Percentiles rank a stretch among this genome's conserved stretches.
phyloP scores from a whole-genome alignment of 169 alveolate species.

The Toxoplasma gondii region DNA sequence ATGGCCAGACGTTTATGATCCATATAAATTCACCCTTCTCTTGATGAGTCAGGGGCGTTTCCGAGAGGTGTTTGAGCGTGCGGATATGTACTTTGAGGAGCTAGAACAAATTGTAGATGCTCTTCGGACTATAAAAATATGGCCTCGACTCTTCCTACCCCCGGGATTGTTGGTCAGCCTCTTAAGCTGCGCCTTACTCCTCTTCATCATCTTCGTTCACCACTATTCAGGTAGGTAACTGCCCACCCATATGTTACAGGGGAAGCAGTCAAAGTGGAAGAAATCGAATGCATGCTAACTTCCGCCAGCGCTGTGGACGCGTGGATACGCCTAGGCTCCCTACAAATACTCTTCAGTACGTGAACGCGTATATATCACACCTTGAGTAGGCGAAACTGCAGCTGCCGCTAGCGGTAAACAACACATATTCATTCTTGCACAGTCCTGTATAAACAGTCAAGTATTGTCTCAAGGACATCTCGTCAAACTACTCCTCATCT shows the following conservation, averaged over 20 bases:
- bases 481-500: no score
- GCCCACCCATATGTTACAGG: not conserved
- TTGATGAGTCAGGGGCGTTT: slow-evolving; percentile 36
- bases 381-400: no score
- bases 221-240: slow-evolving; percentile 22
- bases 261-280: not conserved
- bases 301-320: no score
- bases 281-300: not conserved
- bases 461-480: no score
- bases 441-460: no score
- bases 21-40: not conserved
- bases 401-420: no score
- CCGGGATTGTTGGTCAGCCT: not conserved
- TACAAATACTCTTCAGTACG: no score
- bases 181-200: not conserved
- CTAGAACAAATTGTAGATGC: slow-evolving; percentile 21
- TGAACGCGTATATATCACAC: no score
- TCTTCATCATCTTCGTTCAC: slow-evolving; percentile 20
- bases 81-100: slow-evolving; percentile 3
- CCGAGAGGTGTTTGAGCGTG: not conserved
- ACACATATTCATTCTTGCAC: no score
- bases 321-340: no score
- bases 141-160: not conserved
- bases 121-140: not conserved
- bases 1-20: slow-evolving; percentile 27